Evolutionary conservation across 2,329 filamentous ascomycete genomes (phyloP), one percentile per base, ranked within the genome.

Genomic region (Pseudogymnoascus sp.): DNA sequence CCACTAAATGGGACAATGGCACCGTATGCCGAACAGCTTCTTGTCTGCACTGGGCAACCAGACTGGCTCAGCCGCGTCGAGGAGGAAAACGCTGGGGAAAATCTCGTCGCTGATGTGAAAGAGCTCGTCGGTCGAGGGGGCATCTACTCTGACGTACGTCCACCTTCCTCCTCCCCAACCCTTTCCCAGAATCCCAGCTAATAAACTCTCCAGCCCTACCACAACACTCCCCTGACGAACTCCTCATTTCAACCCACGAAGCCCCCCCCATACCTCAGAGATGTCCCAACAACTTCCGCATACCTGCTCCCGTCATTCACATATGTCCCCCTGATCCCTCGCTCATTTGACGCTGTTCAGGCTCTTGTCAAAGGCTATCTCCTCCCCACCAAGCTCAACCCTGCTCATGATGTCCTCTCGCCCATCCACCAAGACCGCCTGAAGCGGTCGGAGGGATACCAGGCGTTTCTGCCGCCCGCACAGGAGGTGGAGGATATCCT

Each of bases 1-100:
- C 78, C 81, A 15, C 76, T 96, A 41, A 86, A 88, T 69, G 89
- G 89, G 10, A 86, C 88, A 5, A 92, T 96, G 74, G 79, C 87
- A 1, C 77, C 80, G 1, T 95, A 96, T 70, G 79, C 84, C 1
- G 86, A 95, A 72, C 91, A 96, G 66, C 81, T 96, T 3, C 73
- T 97, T 8, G 79, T 96, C 12, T 92, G 88, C 63, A 95, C 91
- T 0, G 91, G 90, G 3, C 82, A 84, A 62, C 75, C 79, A 28
- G 89, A 95, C 74, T 96, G 92, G 92, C 77, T 79, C 26, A 92
- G 88, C 68, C 82, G 83, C 61, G 95, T 96, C 63, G 91, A 95
- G 70, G 85, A 95, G 48, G 90, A 95, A 62, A 82, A 86, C 66
- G 80, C 73, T 67, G 82, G 76, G 13, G 79, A 84, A 65, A 86